Evolutionary conservation across 2,329 filamentous ascomycete genomes (phyloP), one percentile per base, ranked within the genome.

Genomic region (Aspergillus caelatus): DNA sequence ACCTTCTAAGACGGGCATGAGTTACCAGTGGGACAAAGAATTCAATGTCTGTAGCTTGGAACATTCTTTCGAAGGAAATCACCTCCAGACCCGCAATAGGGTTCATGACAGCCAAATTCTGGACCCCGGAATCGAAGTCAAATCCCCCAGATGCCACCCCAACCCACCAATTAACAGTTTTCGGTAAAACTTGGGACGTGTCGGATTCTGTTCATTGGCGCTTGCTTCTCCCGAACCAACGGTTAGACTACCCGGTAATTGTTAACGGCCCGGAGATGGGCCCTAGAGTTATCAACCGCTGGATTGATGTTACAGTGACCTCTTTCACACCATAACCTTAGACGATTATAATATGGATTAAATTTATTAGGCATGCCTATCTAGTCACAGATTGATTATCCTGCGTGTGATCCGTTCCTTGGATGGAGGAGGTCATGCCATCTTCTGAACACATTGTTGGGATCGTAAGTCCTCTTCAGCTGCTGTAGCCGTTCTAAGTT

Each of bases 401-500:
- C 48, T n/a, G 16, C 12, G 28, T 30, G 46, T 28, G 26, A n/a
- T 30, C 11, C 46, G 23, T 30, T 34, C 48, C n/a, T 52, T n/a
- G 12, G 19, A 34, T 52, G 48, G 16, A 34, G 48, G 10, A 60
- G 58, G 41, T 60, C 39, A 39, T 60, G 54, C 62, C 62, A 64
- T 43, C 59, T 64, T 16, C 53, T 43, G 50, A 64, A 64, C 9
- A 55, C 30, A 59, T 62, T 62, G 10, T 64, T 36, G 14, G 59
- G 62, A 11, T 64, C 62, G 28, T 59, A 64, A 16, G 30, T 32
- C 32, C 19, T 58, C 41, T 64, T 64, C 28, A 64, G 34, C 46
- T 32, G 48, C 32, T 64, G 62, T 36, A 64, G n/a, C 16, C 60
- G 41, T 19, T 56, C 60, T 16, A 62, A 52, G 23, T 63, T 63